Conservation (phyloP, 2,329 filamentous ascomycete genomes). For the Cordyceps farinosa region DNA sequence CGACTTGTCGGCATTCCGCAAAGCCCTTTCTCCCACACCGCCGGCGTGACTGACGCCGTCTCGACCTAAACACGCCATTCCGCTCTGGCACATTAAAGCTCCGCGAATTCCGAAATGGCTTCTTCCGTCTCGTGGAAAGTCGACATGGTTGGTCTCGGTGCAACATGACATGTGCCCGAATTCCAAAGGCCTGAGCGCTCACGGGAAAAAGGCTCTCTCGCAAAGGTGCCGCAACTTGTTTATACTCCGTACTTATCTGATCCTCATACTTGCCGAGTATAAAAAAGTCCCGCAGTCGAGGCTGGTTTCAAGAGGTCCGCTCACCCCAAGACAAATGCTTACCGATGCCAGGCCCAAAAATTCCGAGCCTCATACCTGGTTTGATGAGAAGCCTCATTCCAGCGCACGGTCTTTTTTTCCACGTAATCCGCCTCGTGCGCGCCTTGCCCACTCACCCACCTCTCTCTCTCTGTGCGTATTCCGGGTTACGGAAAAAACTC, state of each 20-base stretch:
- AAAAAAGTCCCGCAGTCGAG: not conserved
- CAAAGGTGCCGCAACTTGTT: not conserved
- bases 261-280: not conserved
- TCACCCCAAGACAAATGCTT: not conserved
- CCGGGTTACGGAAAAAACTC: not conserved
- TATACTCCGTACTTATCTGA: not conserved
- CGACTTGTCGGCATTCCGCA: not conserved
- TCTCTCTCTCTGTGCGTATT: not conserved
- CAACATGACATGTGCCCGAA: not conserved
- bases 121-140: not conserved
- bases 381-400: slow-evolving; percentile 3
- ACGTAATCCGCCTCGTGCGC: slow-evolving; percentile 1
- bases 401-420: slow-evolving; percentile 10
- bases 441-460: not conserved
- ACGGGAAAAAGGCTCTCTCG: too few relatives aligned
- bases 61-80: not conserved
- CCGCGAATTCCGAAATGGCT: not conserved
- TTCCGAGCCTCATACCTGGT: not conserved
- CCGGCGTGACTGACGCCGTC: not conserved
- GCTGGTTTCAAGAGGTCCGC: not conserved
- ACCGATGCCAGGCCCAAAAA: not conserved
- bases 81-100: not conserved
- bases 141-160: not conserved
- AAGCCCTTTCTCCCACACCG: not conserved
- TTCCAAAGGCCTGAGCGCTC: not conserved